Conservation (phyloP, 257 asterid genomes). For the Eucommia ulmoides region DNA sequence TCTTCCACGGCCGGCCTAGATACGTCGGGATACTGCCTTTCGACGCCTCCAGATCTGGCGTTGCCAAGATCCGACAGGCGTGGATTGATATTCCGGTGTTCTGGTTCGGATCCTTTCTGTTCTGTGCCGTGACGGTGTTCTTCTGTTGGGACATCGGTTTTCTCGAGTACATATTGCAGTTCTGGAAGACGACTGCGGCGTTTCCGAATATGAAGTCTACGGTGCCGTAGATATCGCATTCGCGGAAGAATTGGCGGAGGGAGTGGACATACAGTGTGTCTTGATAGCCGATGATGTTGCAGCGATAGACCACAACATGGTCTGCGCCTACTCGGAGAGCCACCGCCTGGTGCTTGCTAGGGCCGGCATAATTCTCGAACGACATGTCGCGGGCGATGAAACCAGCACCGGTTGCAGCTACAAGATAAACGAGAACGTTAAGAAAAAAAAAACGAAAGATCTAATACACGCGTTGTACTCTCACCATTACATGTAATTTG, state of each 20-base stretch:
- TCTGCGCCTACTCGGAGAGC: conserved; percentile 24
- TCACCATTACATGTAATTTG: no score
- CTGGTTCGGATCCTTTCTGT: conserved; percentile 14
- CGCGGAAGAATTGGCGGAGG: conserved; percentile 23
- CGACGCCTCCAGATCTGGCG: conserved; percentile 13
- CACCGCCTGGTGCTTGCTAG: conserved; percentile 21
- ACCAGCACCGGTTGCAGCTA: conserved; percentile 25
- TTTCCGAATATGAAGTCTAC: conserved; percentile 31
- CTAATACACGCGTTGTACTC: no score
- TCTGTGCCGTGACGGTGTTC: conserved; percentile 22
- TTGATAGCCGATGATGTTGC: conserved; percentile 28
- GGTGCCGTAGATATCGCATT: conserved; percentile 25
- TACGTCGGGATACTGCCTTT: conserved; percentile 7
- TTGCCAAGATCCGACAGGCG: conserved; percentile 7
- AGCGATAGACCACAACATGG: conserved; percentile 18
- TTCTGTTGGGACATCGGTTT: conserved; percentile 15
- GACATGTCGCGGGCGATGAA: conserved; percentile 27
- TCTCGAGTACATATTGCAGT: conserved; percentile 12
- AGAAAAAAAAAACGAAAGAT: no score
- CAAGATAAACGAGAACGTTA: no score
- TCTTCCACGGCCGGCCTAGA: conserved; percentile 30
- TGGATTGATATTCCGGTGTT: conserved; percentile 8
- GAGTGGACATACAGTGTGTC: conserved; percentile 23
- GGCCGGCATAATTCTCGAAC: conserved; percentile 34
- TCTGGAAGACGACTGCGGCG: conserved; percentile 24